phyloP scores from a whole-genome alignment of 139 green algal genomes.

The Auxenochlorella protothecoides region DNA sequence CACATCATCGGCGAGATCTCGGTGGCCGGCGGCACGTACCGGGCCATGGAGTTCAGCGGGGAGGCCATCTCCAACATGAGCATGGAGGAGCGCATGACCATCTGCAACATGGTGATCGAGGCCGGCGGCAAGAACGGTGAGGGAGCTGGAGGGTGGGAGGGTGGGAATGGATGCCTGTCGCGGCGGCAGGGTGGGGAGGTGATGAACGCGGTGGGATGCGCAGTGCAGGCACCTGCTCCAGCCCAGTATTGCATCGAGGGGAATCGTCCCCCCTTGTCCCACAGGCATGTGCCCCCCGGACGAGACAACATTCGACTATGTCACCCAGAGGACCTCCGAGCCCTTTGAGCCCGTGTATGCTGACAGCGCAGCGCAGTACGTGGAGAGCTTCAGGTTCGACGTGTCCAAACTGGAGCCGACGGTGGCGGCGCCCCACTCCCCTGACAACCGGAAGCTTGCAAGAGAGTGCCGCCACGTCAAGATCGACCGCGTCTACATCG shows the following conservation, averaged over 20 bases:
- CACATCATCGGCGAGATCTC: constrained; percentile 95
- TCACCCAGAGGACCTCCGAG: constrained; percentile 59
- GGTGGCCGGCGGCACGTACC: constrained; percentile 64
- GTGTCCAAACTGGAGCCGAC: constrained; percentile 88
- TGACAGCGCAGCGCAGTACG: constrained; percentile 55
- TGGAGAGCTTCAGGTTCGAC: constrained; percentile 64
- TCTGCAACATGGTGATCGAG: constrained; percentile 91
- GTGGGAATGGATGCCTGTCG: no score
- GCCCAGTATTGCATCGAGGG: no score
- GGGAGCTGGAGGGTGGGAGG: neutral
- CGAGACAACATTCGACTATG: constrained; percentile 88
- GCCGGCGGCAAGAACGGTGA: constrained; percentile 21
- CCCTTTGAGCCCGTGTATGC: constrained; percentile 69
- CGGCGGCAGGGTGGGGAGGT: no score
- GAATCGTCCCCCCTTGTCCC: no score
- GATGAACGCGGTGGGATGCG: no score
- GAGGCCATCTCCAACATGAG: constrained; percentile 72
- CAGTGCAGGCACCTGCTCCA: no score
- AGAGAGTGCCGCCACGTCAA: constrained; percentile 70
- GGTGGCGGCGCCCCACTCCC: constrained; percentile 88
- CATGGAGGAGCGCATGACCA: constrained; percentile 97
- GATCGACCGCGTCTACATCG: constrained; percentile 95
- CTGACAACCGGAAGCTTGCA: constrained; percentile 88
- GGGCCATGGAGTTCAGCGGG: constrained; percentile 84
- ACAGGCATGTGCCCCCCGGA: constrained; percentile 58